Evolutionary conservation across 371 early-diverging fungal species (phyloP).

Genomic region (Mucor mucedo): DNA sequence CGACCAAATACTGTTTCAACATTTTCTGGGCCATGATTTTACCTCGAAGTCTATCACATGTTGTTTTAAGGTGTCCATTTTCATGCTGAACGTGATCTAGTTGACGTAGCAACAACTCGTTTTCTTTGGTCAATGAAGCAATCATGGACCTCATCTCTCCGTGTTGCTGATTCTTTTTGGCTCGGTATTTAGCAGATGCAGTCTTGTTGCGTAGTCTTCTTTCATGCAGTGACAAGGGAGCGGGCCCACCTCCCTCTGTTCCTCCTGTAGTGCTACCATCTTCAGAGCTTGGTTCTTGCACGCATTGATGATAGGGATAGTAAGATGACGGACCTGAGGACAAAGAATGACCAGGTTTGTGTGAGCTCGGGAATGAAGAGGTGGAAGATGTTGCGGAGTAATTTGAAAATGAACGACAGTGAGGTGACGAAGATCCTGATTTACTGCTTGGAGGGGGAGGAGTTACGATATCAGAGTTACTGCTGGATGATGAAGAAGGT

Average conservation of each 20-base stretch:
- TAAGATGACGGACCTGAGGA: background rate
- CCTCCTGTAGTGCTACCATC: too few relatives aligned
- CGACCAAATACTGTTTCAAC: conserved; percentile 41
- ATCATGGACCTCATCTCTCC: conserved; percentile 63
- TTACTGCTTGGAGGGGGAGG: conserved; percentile 6
- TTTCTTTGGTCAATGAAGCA: conserved; percentile 51
- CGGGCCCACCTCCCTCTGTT: background rate
- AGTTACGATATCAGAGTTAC: conserved; percentile 2
- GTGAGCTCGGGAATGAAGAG: conserved; percentile 8
- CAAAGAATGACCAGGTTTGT: background rate
- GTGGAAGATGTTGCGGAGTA: conserved; percentile 10
- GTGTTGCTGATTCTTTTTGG: conserved; percentile 65
- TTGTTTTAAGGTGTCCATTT: conserved; percentile 49
- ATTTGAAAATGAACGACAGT: conserved; percentile 5
- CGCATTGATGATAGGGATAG: background rate
- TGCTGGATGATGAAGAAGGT: conserved; percentile 13
- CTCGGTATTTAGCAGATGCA: conserved; percentile 69
- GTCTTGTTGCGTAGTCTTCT: conserved; percentile 65
- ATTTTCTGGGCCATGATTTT: conserved; percentile 62
- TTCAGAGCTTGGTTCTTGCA: background rate
- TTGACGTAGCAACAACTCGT: conserved; percentile 52
- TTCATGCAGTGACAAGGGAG: conserved; percentile 56
- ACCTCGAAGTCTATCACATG: conserved; percentile 59
- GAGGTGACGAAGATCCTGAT: conserved; percentile 15
- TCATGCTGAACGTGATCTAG: conserved; percentile 55